phyloP scores from a whole-genome alignment of 306 rosid genomes.

The cucumber (Cucumis sativus) region Cucumber_9930_V3 NC_026661.2:317001-317500 shows the following conservation, averaged over 20 bases:
- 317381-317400: neutral
- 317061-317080: neutral
- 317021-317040: neutral
- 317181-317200: slow-evolving; percentile 54
- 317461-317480: neutral
- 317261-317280: neutral
- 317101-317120: slow-evolving; percentile 45
- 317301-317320: neutral
- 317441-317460: neutral
- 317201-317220: slow-evolving; percentile 62
- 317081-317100: slow-evolving; percentile 3
- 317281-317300: neutral
- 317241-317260: slow-evolving; percentile 39
- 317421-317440: neutral
- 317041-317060: neutral
- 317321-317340: neutral
- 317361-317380: neutral
- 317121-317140: slow-evolving; percentile 86
- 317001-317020: neutral
- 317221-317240: slow-evolving; percentile 69
- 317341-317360: neutral
- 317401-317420: neutral
- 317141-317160: slow-evolving; percentile 52
- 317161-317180: slow-evolving; percentile 67
- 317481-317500: neutral